Evolutionary conservation across 177 flowering plant genomes (phyloP), one percentile per base, ranked within the genome.

Genomic region (Vitis hybrid): DNA sequence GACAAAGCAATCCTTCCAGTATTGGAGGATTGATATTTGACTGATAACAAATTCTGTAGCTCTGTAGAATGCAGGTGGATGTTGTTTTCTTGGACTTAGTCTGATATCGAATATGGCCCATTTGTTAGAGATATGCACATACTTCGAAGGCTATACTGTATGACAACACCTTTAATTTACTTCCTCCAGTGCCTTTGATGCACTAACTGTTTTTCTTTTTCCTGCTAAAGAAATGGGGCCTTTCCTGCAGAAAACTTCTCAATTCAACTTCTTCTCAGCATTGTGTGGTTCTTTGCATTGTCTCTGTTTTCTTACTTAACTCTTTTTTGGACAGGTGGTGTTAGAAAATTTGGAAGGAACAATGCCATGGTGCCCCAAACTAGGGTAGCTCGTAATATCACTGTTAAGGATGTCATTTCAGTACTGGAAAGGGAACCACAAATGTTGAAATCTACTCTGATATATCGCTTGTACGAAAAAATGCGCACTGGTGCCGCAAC

Each of bases 341-440:
- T 21, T 34, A 84, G 87, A 70, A 89, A 81, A 79, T 69, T 71
- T 12, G 96, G 92, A 10, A 85, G 85, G 83, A 80, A 79, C 64
- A 87, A 81, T 70, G 84, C 32, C 39, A 52, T 19, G 11, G 32
- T 70, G 56, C 72, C 83, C 9, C 86, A 80, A 51, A 54, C 81
- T 6, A 80, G 75, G 67, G 79, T 85, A 21, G 83, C 80, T 12
- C 86, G 85, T 8, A 79, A 57, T 51, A 86, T 96, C 23, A 76
- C 92, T 7, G 76, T 91, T 7, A 91, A 88, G 81, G 99, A 96
- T 77, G 91, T 92, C 23, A 83, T 93, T 71, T 89, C 91, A 3
- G 88, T 80, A 23, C 74, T 95, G 64, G 95, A 89, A 72, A 92
- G 97, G 72, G 98, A 93, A 76, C 92, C 92, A 21, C 97, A 92